A percentile compares a stretch with the other conserved stretches of the same genome.
These are phyloP conservation scores for Malassezia vespertilionis DNA, from an alignment of 1,284 basidiomycete genomes.

Conservation along the genomic window DNA sequence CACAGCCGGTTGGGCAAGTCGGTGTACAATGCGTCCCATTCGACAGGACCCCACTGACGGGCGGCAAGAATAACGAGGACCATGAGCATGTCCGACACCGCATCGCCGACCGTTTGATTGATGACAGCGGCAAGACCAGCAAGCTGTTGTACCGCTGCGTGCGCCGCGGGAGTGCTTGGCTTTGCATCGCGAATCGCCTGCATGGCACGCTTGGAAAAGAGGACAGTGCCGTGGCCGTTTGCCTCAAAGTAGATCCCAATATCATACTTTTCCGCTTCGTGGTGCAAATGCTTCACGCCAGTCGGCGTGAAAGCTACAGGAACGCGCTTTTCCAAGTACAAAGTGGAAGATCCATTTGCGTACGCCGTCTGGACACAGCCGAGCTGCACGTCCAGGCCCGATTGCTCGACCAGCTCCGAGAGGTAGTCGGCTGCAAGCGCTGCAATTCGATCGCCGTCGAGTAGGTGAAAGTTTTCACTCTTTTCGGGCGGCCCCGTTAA, in stretches of 20 bases:
- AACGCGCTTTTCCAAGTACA: conserved; percentile 57
- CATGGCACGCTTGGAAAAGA: conserved; percentile 60
- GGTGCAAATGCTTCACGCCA: conserved; percentile 95
- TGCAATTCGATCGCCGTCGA: conserved; percentile 98
- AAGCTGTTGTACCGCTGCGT: conserved; percentile 49
- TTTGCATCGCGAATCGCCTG: conserved; percentile 55
- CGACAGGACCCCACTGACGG: conserved; percentile 51
- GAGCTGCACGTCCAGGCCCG: conserved; percentile 35
- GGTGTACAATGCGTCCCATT: conserved; percentile 88
- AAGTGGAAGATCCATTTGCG: conserved; percentile 92
- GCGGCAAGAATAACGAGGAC: conserved; percentile 86
- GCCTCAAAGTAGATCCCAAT: conserved; percentile 99
- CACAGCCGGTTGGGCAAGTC: conserved; percentile 94
- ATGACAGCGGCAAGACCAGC: conserved; percentile 65
- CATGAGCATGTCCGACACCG: conserved; percentile 86
- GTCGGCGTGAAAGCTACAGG: conserved; percentile 92
- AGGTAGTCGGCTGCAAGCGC: conserved; percentile 86
- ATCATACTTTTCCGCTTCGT: conserved; percentile 85
- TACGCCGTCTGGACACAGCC: conserved; percentile 93
- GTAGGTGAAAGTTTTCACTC: conserved; percentile 67
- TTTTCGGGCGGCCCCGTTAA: conserved; percentile 52
- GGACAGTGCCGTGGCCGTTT: conserved; percentile 93
- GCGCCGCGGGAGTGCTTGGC: conserved; percentile 67
- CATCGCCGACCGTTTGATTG: conserved; percentile 98
- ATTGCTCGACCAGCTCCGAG: conserved; percentile 64